A percentile compares a stretch with the other conserved stretches of the same genome.
Conservation (phyloP, 2,329 filamentous ascomycete genomes). For the Monosporascus sp. region DNA sequence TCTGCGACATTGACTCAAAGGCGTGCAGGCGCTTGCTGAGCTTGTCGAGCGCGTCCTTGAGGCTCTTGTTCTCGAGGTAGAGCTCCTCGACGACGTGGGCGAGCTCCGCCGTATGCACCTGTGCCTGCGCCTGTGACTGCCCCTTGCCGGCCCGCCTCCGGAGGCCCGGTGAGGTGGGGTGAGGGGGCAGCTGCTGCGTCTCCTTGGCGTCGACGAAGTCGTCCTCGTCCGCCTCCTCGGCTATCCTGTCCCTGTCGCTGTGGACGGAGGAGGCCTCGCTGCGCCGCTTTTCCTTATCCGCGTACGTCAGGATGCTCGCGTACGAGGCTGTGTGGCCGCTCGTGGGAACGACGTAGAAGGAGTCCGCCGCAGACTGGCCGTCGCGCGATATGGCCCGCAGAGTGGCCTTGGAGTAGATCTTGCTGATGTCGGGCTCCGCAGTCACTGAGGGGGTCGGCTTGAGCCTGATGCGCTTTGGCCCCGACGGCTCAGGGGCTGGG, state of each 20-base stretch:
- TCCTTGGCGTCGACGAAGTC: slow-evolving; percentile 88
- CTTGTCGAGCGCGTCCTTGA: slow-evolving; percentile 81
- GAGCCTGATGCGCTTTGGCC: slow-evolving; percentile 32
- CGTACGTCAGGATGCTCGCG: slow-evolving; percentile 75
- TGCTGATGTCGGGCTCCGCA: slow-evolving; percentile 70
- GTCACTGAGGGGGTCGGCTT: slow-evolving; percentile 28
- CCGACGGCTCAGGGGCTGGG: slow-evolving; percentile 33
- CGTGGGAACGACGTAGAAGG: slow-evolving; percentile 92
- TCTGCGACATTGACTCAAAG: slow-evolving; percentile 90
- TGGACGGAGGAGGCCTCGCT: slow-evolving; percentile 48
- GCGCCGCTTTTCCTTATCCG: slow-evolving; percentile 61
- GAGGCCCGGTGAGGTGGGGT: slow-evolving; percentile 33
- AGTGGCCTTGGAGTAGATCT: slow-evolving; percentile 80
- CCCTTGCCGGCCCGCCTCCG: slow-evolving; percentile 37
- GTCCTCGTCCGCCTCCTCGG: slow-evolving; percentile 65
- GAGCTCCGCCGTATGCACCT: slow-evolving; percentile 28
- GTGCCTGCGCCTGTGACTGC: slow-evolving; percentile 21
- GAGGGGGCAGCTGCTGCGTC: slow-evolving; percentile 38
- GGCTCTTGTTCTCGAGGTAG: slow-evolving; percentile 77
- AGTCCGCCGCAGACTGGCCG: slow-evolving; percentile 60
- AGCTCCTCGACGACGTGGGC: slow-evolving; percentile 81
- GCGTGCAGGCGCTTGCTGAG: slow-evolving; percentile 83
- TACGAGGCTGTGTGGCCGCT: slow-evolving; percentile 91
- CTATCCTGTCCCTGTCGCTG: slow-evolving; percentile 25
- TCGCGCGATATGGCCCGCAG: slow-evolving; percentile 72